A percentile compares a stretch with the other conserved stretches of the same genome.
These are phyloP conservation scores for Mycena crocata DNA, from an alignment of 768 basidiomycete species.

Conservation along the genomic window DNA sequence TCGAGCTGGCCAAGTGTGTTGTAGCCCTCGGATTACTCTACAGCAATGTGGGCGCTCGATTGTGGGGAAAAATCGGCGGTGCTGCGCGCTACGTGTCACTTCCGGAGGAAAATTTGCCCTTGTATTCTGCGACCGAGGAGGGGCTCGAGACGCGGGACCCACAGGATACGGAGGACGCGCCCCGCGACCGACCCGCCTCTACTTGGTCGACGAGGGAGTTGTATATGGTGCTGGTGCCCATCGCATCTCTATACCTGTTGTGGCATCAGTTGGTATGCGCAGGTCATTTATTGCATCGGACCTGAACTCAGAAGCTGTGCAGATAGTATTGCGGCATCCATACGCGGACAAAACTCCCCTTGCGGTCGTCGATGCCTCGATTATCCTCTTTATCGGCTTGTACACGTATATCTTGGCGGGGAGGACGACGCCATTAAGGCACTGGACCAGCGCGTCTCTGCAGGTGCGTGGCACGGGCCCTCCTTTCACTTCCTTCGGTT, in stretches of 20 bases:
- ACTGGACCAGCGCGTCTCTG: constrained; percentile 10
- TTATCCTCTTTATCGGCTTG: neutral
- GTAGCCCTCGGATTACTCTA: neutral
- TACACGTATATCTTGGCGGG: neutral
- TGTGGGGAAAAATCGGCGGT: neutral
- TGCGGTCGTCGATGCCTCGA: neutral
- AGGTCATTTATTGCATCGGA: neutral
- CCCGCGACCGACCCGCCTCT: neutral
- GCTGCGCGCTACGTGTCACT: neutral
- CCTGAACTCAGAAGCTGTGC: neutral
- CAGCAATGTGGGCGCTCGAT: neutral
- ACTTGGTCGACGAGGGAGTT: neutral
- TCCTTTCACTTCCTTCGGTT: no score
- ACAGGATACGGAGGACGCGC: neutral
- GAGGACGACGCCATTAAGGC: neutral
- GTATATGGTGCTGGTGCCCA: neutral
- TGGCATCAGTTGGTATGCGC: constrained; percentile 1
- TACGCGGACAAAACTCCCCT: neutral
- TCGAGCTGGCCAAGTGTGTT: constrained; percentile 3
- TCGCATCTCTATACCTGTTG: neutral
- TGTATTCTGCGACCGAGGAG: neutral
- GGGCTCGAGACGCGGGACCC: no score
- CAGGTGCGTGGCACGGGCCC: neutral
- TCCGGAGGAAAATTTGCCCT: neutral
- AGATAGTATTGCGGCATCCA: neutral